These are phyloP conservation scores for Xylariaceae sp. DNA, from an alignment of 2,329 filamentous ascomycete genomes.

Conservation along the genomic window DNA sequence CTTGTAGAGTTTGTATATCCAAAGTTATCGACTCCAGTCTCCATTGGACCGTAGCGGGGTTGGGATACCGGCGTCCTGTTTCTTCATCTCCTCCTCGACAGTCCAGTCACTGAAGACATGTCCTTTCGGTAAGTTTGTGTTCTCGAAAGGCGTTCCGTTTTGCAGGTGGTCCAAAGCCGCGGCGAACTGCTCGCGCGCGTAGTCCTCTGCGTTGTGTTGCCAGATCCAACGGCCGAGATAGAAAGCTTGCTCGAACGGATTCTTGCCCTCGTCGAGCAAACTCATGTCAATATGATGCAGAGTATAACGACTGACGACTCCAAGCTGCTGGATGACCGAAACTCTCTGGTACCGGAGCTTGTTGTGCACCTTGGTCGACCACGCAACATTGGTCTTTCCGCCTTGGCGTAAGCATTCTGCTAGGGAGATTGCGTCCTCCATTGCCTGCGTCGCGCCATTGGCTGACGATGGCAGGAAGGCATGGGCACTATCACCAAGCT, in stretches of 20 bases:
- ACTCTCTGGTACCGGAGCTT: conserved; percentile 20
- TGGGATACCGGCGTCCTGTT: conserved; percentile 13
- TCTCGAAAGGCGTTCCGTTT: conserved; percentile 26
- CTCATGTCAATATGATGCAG: conserved; percentile 20
- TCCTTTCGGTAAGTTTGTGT: conserved; percentile 30
- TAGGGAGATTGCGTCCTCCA: conserved; percentile 36
- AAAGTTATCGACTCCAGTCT: conserved; percentile 17
- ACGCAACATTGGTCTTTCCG: conserved; percentile 11
- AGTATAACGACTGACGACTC: conserved; percentile 21
- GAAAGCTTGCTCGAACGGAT: conserved; percentile 7
- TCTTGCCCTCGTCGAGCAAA: conserved; percentile 10
- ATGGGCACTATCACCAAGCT: conserved; percentile 37
- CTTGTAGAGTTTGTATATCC: too few relatives aligned
- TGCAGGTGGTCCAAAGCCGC: conserved; percentile 24
- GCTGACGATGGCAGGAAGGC: conserved; percentile 35
- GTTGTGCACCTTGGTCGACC: conserved; percentile 11
- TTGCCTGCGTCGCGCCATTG: conserved; percentile 36
- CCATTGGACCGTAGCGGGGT: conserved; percentile 16
- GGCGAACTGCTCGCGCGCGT: conserved; percentile 29
- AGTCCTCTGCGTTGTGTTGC: conserved; percentile 31
- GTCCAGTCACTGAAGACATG: conserved; percentile 31
- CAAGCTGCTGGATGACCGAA: conserved; percentile 21
- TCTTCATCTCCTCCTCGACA: conserved; percentile 21
- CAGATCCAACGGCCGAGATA: conserved; percentile 22
- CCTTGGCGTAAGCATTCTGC: conserved; percentile 31